phyloP scores from a whole-genome alignment of 116 monocot species.

The Zostera marina region DNA sequence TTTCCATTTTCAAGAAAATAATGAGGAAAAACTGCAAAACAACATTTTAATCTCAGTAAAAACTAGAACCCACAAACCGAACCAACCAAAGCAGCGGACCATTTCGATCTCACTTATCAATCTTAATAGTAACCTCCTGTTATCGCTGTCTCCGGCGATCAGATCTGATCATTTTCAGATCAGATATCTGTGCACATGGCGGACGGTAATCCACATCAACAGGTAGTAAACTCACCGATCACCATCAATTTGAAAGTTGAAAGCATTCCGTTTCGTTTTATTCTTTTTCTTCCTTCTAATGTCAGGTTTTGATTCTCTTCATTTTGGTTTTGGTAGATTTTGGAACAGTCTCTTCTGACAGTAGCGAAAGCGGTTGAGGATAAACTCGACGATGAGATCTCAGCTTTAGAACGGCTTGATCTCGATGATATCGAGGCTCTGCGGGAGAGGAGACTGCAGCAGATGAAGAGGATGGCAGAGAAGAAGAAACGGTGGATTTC shows the following conservation, averaged over 20 bases:
- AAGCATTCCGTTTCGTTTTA: neutral
- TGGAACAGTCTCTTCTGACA: conserved; percentile 77
- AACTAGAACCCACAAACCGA: too few species aligned
- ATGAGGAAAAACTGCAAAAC: too few species aligned
- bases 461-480: conserved; percentile 78
- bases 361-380: conserved; percentile 86
- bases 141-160: too few species aligned
- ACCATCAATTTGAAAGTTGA: neutral
- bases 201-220: neutral
- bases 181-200: neutral
- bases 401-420: conserved; percentile 58
- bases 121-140: too few species aligned
- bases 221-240: neutral
- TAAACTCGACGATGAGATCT: conserved; percentile 72
- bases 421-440: conserved; percentile 60
- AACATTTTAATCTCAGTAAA: too few species aligned
- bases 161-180: neutral
- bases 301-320: neutral
- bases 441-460: conserved; percentile 57
- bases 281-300: neutral
- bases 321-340: conserved; percentile 20
- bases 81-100: too few species aligned
- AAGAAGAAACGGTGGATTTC: conserved; percentile 42
- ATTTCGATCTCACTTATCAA: too few species aligned
- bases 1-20: too few species aligned